Evolutionary conservation across 768 basidiomycete species (phyloP).

Genomic region (Amanita subjunquillea): DNA sequence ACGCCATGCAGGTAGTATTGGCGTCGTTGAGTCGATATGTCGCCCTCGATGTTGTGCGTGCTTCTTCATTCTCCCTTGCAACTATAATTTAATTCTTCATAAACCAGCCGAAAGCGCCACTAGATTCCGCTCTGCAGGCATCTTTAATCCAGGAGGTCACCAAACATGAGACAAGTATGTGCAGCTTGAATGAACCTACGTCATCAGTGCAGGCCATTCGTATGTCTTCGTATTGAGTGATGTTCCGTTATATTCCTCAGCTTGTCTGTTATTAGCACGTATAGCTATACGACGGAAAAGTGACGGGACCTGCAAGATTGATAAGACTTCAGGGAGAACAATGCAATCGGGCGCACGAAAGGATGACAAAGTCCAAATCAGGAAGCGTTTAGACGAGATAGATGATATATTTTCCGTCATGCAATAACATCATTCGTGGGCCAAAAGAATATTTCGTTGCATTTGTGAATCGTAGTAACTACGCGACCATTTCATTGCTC

Average conservation of each 20-base stretch:
- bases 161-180: not conserved
- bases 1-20: slow-evolving; percentile 10
- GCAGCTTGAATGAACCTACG: not conserved
- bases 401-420: slow-evolving; percentile 37
- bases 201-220: not conserved
- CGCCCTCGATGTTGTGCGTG: slow-evolving; percentile 1
- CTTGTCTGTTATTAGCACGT: not conserved
- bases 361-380: slow-evolving; percentile 24
- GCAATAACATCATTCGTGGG: not conserved
- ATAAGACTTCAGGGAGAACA: not conserved
- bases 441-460: too few relatives aligned
- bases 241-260: not conserved
- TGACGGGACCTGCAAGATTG: too few relatives aligned
- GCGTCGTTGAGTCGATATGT: not conserved
- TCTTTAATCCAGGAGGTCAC: too few relatives aligned
- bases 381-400: slow-evolving; percentile 44
- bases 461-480: not conserved
- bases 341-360: slow-evolving; percentile 5
- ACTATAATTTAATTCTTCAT: not conserved
- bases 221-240: not conserved
- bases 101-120: not conserved
- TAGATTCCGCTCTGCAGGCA: not conserved
- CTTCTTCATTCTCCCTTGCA: not conserved
- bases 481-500: not conserved
- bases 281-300: not conserved